These are phyloP conservation scores for Ogataea allantospora DNA, from an alignment of 805 yeast species.

Conservation along the genomic window DNA sequence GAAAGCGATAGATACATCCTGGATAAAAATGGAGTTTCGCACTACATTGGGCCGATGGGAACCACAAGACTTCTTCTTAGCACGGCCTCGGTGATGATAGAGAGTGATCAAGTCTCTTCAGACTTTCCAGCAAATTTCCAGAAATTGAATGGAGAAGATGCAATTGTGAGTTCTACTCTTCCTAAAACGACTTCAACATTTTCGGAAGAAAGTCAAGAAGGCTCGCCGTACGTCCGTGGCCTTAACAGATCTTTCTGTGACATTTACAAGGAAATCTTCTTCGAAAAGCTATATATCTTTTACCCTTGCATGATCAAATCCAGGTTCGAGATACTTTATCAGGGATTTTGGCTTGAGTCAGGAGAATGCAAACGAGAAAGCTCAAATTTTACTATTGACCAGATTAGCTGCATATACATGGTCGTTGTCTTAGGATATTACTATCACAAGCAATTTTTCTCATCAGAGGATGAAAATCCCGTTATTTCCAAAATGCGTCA, in stretches of 20 bases:
- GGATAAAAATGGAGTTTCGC: constrained; percentile 3
- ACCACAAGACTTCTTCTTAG: neutral
- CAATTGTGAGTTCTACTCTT: constrained; percentile 1
- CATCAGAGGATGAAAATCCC: neutral
- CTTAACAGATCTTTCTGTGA: constrained; percentile 2
- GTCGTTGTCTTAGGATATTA: constrained; percentile 1
- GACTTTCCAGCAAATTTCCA: constrained; percentile 2
- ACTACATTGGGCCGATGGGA: constrained; percentile 5
- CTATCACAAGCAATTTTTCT: constrained; percentile 4
- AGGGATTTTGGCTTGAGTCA: neutral
- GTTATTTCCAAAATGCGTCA: neutral
- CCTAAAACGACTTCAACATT: neutral
- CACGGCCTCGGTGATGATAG: constrained; percentile 3
- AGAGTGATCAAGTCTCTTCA: neutral
- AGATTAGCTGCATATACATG: constrained; percentile 2
- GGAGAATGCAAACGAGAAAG: neutral
- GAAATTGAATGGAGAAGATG: constrained; percentile 1
- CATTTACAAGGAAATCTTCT: constrained; percentile 3
- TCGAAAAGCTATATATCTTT: constrained; percentile 2
- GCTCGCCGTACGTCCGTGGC: neutral
- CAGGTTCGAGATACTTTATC: constrained; percentile 1
- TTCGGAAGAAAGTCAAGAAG: neutral
- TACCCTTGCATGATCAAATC: constrained; percentile 2
- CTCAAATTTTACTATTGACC: neutral
- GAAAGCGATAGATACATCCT: constrained; percentile 3